Evolutionary conservation across 805 yeast genomes (phyloP).

Genomic region (Ogataea zsoltii): DNA sequence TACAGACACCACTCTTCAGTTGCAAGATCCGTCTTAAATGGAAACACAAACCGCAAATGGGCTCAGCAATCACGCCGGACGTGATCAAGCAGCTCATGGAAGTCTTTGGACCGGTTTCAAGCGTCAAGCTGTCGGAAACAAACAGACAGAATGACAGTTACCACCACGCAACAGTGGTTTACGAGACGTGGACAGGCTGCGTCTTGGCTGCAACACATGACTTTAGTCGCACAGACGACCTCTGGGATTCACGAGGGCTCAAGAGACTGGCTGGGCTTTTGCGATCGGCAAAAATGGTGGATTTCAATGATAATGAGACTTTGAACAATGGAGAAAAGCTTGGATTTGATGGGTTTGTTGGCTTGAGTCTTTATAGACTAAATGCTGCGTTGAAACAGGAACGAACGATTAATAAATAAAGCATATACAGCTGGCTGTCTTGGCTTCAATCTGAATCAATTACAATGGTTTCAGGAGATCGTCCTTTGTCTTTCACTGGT

Average conservation of each 20-base stretch:
- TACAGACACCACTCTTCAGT: conserved; percentile 9
- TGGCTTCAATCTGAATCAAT: conserved; percentile 51
- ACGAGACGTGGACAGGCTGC: conserved; percentile 29
- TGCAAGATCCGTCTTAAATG: conserved; percentile 40
- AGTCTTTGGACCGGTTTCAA: conserved; percentile 43
- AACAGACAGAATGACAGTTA: conserved; percentile 30
- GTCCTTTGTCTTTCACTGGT: conserved; percentile 60
- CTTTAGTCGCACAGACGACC: conserved; percentile 39
- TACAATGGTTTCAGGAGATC: conserved; percentile 79
- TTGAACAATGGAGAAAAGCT: conserved; percentile 7
- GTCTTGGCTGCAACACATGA: conserved; percentile 42
- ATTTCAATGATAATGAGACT: conserved; percentile 7
- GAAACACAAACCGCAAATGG: conserved; percentile 43
- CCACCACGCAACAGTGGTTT: conserved; percentile 41
- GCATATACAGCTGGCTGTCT: neutral
- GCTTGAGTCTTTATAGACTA: conserved; percentile 20
- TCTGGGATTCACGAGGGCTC: conserved; percentile 49
- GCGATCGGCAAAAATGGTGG: conserved; percentile 30
- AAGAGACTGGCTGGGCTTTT: conserved; percentile 49
- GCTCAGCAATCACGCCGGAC: conserved; percentile 34
- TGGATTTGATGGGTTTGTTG: conserved; percentile 24
- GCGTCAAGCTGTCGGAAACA: conserved; percentile 12
- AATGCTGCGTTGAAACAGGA: conserved; percentile 1
- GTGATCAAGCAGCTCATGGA: conserved; percentile 42
- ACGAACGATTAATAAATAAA: neutral